Evolutionary conservation across 2,329 filamentous ascomycete genomes (phyloP), one percentile per base, ranked within the genome.

Genomic region (Chrysoporthe cubensis): DNA sequence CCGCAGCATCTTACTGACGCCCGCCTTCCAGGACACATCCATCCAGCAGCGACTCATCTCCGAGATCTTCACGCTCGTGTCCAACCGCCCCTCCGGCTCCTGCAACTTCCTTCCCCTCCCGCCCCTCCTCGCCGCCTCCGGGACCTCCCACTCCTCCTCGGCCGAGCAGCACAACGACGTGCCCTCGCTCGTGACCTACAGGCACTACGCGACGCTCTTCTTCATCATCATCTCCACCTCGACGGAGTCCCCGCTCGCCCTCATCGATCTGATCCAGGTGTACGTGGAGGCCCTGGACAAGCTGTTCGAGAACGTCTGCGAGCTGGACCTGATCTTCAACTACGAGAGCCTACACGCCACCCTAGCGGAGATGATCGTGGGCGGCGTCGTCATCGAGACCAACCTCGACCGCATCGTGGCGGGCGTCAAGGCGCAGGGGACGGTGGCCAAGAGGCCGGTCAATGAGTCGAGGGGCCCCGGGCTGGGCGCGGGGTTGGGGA

Each of bases 161-260:
- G 87, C 90, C 50, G 90, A 88, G 66, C 67, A 70, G 61, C 88
- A 91, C 80, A 94, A 93, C 77, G 96, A 98, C 80, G 91, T 94
- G 13, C 96, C 96, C 11, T 96, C 94, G 6, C 91, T 98, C 69
- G 94, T 99, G 58, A 98, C 96, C 9, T 99, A 99, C 85, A 93
- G 96, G 68, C 93, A 97, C 85, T 99, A 98, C 77, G 96, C 96
- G 11, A 99, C 96, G 0, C 91, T 99, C 70, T 98, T 96, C 82
- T 99, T 99, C 83, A 99, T 99, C 80, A 85, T 99, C 78, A 99
- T 99, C 76, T 96, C 91, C 46, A 99, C 96, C 4, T 93, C 94
- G 5, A 97, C 96, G 68, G 96, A 99, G 80, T 97, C 93, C 0
- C 96, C 96, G 0, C 90, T 99, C 3, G 96, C 96, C 0, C 86